Conservation (phyloP, 345 rosid genomes). For the Anastatica hierochuntica region DNA sequence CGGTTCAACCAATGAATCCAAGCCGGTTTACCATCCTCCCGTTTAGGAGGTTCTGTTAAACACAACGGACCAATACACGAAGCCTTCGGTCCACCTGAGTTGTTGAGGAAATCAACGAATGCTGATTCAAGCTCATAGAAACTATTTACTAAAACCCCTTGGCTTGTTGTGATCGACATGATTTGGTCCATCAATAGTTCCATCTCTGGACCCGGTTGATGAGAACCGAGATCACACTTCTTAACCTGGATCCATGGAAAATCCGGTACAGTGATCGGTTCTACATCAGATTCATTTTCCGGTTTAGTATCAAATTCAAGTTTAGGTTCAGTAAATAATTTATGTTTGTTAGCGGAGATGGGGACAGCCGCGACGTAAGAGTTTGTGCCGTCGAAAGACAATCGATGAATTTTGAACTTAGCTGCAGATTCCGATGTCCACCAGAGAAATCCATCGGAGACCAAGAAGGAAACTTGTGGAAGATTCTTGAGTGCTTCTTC, state of each 20-base stretch:
- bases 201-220: background rate
- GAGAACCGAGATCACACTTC: slow-evolving; percentile 42
- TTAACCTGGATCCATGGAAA: slow-evolving; percentile 64
- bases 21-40: slow-evolving; percentile 20
- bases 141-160: slow-evolving; percentile 42
- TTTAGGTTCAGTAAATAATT: slow-evolving; percentile 18
- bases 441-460: slow-evolving; percentile 69
- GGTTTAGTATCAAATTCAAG: too few species aligned
- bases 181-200: slow-evolving; percentile 13
- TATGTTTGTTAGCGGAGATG: background rate
- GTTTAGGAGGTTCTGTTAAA: slow-evolving; percentile 20
- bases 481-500: slow-evolving; percentile 34
- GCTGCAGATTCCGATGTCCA: slow-evolving; percentile 66
- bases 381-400: slow-evolving; percentile 43
- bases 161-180: slow-evolving; percentile 19
- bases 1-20: slow-evolving; percentile 63
- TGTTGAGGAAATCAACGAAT: slow-evolving; percentile 31
- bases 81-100: background rate
- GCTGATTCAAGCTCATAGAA: slow-evolving; percentile 57
- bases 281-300: slow-evolving; percentile 22
- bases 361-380: slow-evolving; percentile 17
- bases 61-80: slow-evolving; percentile 62
- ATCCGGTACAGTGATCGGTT: slow-evolving; percentile 34
- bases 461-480: slow-evolving; percentile 42
- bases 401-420: slow-evolving; percentile 47